Base-by-base conservation (phyloP, 2,329 filamentous ascomycete species). In the Aureobasidium sp. region DNA sequence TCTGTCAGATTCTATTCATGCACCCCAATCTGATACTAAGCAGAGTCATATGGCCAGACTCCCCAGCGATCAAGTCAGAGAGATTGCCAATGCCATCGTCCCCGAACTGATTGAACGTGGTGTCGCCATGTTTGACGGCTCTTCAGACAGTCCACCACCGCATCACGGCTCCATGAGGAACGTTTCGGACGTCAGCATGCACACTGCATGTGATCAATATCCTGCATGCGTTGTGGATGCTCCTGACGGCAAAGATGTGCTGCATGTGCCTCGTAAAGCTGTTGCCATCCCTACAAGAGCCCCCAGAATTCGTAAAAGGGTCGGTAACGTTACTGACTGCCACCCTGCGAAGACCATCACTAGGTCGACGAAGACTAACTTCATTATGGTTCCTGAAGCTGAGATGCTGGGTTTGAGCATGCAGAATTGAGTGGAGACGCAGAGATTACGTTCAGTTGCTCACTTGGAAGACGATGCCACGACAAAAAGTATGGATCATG, bases 171-270 rank as follows among this genome's bases (percentile, higher is more conserved):
- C 11, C 13, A 14, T 34, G 53, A 57, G 53, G 36, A 59, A 49
- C 3, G 59, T 47, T 27, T 72, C 70, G 3, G 71, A 73, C 54
- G 64, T 73, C 62, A 72, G 70, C 63, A 73, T 73, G 71, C 71
- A 73, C 59, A 62, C 65, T 25, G 61, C 64, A 42, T 73, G 69
- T 63, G 64, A 64, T 8, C 60, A 66, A 41, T 73, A 67, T 44
- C 71, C 71, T 13, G 59, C 48, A 9, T 73, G 71, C 64, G 68
- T 66, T 29, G 57, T 64, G 11, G 69, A 72, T 51, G 69, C 70
- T 55, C 58, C 61, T 13, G 13, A 58, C 7, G 54, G 50, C 21
- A 39, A 41, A 25, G 41, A 57, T 34, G 49, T 64, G 25, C 25
- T 59, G 16, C 63, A 63, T 32, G 5, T 10, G n/a, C 44, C 62